phyloP scores from a whole-genome alignment of 345 rosid species.

The Gossypium bickii region DNA sequence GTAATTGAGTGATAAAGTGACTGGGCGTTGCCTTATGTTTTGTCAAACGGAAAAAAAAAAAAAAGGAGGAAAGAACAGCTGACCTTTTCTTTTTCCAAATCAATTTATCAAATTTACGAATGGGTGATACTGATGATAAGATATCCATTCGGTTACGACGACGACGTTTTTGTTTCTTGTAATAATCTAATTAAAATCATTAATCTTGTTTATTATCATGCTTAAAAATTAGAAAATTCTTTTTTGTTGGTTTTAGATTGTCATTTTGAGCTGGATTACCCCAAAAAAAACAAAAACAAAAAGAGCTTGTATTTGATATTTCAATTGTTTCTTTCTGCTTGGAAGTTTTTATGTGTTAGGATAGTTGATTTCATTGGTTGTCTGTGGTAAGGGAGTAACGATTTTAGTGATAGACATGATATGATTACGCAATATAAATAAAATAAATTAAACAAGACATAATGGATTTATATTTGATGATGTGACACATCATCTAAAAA shows the following conservation, averaged over 20 bases:
- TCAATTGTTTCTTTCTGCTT: not conserved
- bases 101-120: not conserved
- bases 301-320: not conserved
- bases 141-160: constrained; percentile 19
- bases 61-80: constrained; percentile 34
- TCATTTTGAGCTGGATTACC: not conserved
- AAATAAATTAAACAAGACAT: too few relatives aligned
- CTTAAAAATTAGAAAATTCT: not conserved
- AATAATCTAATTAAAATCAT: not conserved
- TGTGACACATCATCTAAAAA: too few relatives aligned
- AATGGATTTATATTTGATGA: too few relatives aligned
- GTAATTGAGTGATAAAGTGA: constrained; percentile 16
- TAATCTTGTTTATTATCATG: constrained; percentile 12
- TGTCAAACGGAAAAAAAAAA: not conserved
- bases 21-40: not conserved
- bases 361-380: not conserved
- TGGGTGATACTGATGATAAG: not conserved
- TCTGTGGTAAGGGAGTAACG: not conserved
- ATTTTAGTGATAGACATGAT: not conserved
- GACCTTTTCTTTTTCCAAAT: constrained; percentile 16
- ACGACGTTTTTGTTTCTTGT: not conserved
- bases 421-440: too few relatives aligned
- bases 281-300: not conserved
- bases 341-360: not conserved
- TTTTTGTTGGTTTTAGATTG: not conserved